Conservation (phyloP, 2,329 filamentous ascomycete species). For the Cercospora canescens region DNA sequence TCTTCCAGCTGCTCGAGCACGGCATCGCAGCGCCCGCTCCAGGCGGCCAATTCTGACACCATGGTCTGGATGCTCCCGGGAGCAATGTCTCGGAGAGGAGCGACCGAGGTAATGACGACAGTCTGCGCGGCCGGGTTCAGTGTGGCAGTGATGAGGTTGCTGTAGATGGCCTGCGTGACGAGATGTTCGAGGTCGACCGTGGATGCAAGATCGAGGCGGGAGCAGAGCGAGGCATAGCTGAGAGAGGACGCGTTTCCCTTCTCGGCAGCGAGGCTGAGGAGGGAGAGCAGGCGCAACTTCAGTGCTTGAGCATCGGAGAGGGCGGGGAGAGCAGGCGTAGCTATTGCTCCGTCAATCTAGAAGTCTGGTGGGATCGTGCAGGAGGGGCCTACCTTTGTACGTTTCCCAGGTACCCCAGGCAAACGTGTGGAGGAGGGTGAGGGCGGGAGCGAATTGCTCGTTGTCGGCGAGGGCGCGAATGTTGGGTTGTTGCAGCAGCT, state of each 20-base stretch:
- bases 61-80: conserved; percentile 71
- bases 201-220: conserved; percentile 65
- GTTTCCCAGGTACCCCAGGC: conserved; percentile 85
- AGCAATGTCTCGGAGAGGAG: conserved; percentile 81
- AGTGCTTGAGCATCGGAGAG: conserved; percentile 71
- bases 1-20: conserved; percentile 74
- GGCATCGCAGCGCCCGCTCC: conserved; percentile 74
- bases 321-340: conserved; percentile 60
- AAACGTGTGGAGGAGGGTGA: conserved; percentile 81
- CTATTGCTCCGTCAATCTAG: conserved; percentile 36
- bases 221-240: conserved; percentile 69
- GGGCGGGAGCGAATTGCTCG: conserved; percentile 63
- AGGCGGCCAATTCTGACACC: conserved; percentile 67
- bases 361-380: background rate
- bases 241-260: conserved; percentile 53
- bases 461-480: conserved; percentile 69
- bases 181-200: conserved; percentile 77
- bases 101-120: conserved; percentile 76
- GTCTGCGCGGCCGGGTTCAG: conserved; percentile 75
- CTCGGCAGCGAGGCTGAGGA: conserved; percentile 76
- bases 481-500: conserved; percentile 80
- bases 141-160: conserved; percentile 76
- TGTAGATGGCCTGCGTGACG: conserved; percentile 84
- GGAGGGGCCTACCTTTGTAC: conserved; percentile 61
- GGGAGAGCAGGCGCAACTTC: conserved; percentile 88